phyloP scores from a whole-genome alignment of 352 stramenopile genomes.

The Phytopythium boreale region DNA sequence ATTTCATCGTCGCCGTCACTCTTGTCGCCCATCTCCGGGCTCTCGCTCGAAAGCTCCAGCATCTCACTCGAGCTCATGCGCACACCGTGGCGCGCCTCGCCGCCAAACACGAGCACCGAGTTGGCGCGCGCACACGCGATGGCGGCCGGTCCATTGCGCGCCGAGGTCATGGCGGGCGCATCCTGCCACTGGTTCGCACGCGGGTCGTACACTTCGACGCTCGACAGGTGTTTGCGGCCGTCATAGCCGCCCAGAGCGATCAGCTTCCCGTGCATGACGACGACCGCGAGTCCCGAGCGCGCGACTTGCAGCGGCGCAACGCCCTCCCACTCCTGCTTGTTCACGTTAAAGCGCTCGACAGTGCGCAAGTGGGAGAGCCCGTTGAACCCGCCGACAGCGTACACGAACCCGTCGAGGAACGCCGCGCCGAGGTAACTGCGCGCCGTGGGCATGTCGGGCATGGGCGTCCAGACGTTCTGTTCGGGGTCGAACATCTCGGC shows the following conservation, averaged over 20 bases:
- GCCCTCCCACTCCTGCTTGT: slow-evolving; percentile 46
- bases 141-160: slow-evolving; percentile 58
- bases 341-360: slow-evolving; percentile 55
- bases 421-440: slow-evolving; percentile 63
- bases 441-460: slow-evolving; percentile 54
- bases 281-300: slow-evolving; percentile 57
- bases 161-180: slow-evolving; percentile 46
- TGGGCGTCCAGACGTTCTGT: slow-evolving; percentile 38
- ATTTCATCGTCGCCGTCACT: slow-evolving; percentile 1
- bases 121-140: slow-evolving; percentile 45
- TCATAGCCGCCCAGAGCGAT: slow-evolving; percentile 74
- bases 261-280: slow-evolving; percentile 39
- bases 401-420: slow-evolving; percentile 48
- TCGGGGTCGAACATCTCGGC: slow-evolving; percentile 60
- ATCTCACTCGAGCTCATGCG: slow-evolving; percentile 63
- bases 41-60: slow-evolving; percentile 32
- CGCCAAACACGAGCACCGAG: slow-evolving; percentile 60
- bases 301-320: slow-evolving; percentile 44
- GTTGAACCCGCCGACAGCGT: slow-evolving; percentile 70
- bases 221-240: slow-evolving; percentile 58
- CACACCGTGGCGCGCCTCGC: slow-evolving; percentile 59
- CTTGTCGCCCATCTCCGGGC: background rate
- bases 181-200: slow-evolving; percentile 40
- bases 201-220: slow-evolving; percentile 60
- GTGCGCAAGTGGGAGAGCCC: slow-evolving; percentile 49